Base-by-base conservation (phyloP, 805 yeast genomes). In the Ogataea chonburiensis region DNA sequence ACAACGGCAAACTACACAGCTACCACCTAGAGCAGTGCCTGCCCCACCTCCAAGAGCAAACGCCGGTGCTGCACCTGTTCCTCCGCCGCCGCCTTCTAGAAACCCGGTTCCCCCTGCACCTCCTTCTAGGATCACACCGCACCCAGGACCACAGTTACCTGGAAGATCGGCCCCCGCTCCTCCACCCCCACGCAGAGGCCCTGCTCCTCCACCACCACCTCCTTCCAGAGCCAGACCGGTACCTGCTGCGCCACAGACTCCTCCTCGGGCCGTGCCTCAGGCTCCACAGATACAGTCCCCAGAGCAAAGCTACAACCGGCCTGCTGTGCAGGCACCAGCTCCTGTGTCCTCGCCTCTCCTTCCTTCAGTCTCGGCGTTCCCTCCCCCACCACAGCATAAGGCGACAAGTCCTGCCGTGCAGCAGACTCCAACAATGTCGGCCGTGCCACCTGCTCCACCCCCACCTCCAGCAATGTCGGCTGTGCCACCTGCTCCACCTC, bases 131-230 rank as follows among this genome's bases (percentile, higher is more conserved):
- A 31, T 46, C 20, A 45, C 38, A 5, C 52, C 51, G 7, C 45
- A 53, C 11, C 49, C 61, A 16, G 55, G 53, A 8, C 48, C 56
- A 5, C 42, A 52, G 8, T 31, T 28, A 9, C 22, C 49, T 10
- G 31, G 43, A 20, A 31, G 51, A 20, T 39, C 55, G 12, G 57
- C 67, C 5, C 63, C 67, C 10, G 57, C 62, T 6, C 63, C 66
- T 19, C 59, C 61, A 5, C 53, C 55, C 10, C 62, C 67, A 27
- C 47, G 57, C 28, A 46, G 52, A 32, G 54, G 59, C 15, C 63
- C 64, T 29, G 70, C 67, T 16, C n/a, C n/a, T n/a, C 70, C 68
- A n/a, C 74, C 69, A 19, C 73, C 70, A n/a, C 68, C 66, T 19
- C 68, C 72, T 9, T 62, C 72, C 4, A 63, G 58, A 37, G 38